Evolutionary conservation across 1,284 basidiomycete species (phyloP), one percentile per base, ranked within the genome.

Genomic region (Leccinum subspadiceum): DNA sequence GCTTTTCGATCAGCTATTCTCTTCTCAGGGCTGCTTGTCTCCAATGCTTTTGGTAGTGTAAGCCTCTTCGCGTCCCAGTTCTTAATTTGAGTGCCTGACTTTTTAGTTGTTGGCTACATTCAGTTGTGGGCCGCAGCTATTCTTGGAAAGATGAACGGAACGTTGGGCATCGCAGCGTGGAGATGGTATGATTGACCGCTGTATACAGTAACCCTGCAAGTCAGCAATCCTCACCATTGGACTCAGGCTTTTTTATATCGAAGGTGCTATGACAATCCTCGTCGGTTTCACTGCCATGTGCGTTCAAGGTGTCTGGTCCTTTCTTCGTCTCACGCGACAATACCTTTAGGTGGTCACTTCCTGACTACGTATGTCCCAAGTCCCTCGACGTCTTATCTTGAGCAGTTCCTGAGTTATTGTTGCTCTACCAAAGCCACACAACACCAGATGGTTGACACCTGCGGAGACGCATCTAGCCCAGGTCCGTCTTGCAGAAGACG

Each of bases 41-140:
- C 87, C 2, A 92, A 91, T 70, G 90, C 90, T 3, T 92, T 93
- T 68, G 88, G 90, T 26, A 78, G 81, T 59, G 86, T 87, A 58
- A 69, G 84, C 67, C 29, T 26, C n/a, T 67, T 31, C 24, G 39
- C 2, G 20, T 15, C 10, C 41, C 59, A 88, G 82, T 70, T 88
- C 12, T 86, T 66, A 10, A 10, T 29, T 31, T 9, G 17, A 17
- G 26, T 20, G 17, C 17, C 17, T 53, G 29, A 53, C 10, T 22
- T 20, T 9, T 20, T 15, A 3, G 3, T 44, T 20, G 17, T 8
- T 46, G 20, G 12, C 15, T 37, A 1, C 4, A 22, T n/a, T 4
- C 15, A 53, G 52, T 24, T 53, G 20, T 53, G 31, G 33, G 86
- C 88, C 2, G 87, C 86, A 20, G 88, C 87, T 2, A 87, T 92